A percentile compares a stretch with the other conserved stretches of the same genome.
phyloP scores from a whole-genome alignment of 1,139 yeast genomes.

The Suzukiozyma palmioleophila region DNA sequence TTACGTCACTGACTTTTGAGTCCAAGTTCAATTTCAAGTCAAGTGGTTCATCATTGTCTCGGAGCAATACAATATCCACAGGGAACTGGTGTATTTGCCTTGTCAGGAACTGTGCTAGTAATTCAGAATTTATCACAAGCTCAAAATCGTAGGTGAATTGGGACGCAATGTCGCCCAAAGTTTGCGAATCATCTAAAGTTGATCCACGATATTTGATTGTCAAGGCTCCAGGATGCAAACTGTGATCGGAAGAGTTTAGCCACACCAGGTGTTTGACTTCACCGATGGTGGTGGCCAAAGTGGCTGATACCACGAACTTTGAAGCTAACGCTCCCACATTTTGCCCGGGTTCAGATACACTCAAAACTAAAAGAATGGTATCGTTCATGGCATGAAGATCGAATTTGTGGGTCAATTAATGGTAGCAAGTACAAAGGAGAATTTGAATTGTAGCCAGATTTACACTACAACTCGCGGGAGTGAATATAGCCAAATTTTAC shows the following conservation, averaged over 20 bases:
- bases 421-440: no score
- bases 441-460: no score
- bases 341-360: background rate
- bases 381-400: slow-evolving; percentile 1
- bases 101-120: background rate
- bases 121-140: slow-evolving; percentile 4
- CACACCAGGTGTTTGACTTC: slow-evolving; percentile 27
- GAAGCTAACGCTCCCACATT: background rate
- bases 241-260: slow-evolving; percentile 19
- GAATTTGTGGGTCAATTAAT: no score
- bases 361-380: slow-evolving; percentile 1
- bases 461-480: no score
- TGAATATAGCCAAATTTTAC: no score
- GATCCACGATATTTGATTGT: slow-evolving; percentile 11
- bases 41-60: background rate
- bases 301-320: background rate
- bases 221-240: slow-evolving; percentile 22
- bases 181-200: slow-evolving; percentile 6
- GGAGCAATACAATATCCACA: background rate
- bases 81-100: background rate
- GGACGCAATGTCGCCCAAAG: slow-evolving; percentile 10
- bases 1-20: slow-evolving; percentile 5
- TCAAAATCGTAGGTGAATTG: slow-evolving; percentile 12
- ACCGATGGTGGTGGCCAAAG: slow-evolving; percentile 9
- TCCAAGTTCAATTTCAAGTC: slow-evolving; percentile 7